Evolutionary conservation across 1,284 basidiomycete genomes (phyloP), one percentile per base, ranked within the genome.

Genomic region (Moesziomyces antarcticus): DNA sequence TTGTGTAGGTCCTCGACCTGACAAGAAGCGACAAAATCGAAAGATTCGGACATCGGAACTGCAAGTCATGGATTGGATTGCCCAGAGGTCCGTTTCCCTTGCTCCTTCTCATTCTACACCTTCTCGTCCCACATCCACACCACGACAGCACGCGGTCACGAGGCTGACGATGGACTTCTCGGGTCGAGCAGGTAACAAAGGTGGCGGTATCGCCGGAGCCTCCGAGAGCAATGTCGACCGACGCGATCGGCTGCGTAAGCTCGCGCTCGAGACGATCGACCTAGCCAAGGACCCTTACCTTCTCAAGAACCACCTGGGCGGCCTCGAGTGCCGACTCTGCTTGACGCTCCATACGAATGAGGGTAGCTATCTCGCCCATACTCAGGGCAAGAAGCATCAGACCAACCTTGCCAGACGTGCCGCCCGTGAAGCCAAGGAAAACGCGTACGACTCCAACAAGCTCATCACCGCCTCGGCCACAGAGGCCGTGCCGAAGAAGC

Each of bases 351-450:
- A 99, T 86, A 97, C 97, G 24, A 99, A 99, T 84, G 97, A 99
- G 86, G 97, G 97, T 25, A 97, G 94, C 21, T 99, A 99, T 85
- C 91, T 99, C 49, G 96, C 97, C 0, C 97, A 99, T 80, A 99
- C 97, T 0, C 97, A 99, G 87, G 97, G 97, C 30, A 99, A 99
- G 87, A 99, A 99, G 85, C 97, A 99, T 83, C 97, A 99, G 85
- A 97, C 96, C 1, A 99, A 99, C 84, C 90, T 99, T 37, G 97
- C 96, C 5, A 89, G 97, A 47, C 90, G 97, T 77, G 97, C 97
- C 0, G 96, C 96, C 13, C 89, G 91, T 59, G 97, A 99, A 87
- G 92, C 93, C 54, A 96, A 97, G 84, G 94, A 98, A 25, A 57
- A 51, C 24, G 67, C 67, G 0, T 66, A 69, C 58, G 63, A 78